phyloP scores from a whole-genome alignment of 495 filamentous ascomycete species.

The Trichoderma reesei region DNA sequence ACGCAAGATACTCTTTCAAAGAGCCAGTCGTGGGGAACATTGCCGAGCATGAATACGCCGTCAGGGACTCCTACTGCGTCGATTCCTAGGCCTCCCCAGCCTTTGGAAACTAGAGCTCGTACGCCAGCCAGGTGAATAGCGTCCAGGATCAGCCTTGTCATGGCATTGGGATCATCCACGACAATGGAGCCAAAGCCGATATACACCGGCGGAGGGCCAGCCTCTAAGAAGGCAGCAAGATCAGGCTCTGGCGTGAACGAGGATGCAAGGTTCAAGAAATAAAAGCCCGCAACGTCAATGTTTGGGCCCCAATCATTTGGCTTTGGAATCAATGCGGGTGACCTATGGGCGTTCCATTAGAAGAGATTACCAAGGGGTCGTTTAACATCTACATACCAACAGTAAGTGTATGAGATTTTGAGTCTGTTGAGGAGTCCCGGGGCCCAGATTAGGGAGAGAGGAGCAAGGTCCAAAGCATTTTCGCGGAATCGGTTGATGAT shows the following conservation, averaged over 20 bases:
- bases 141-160: slow-evolving; percentile 60
- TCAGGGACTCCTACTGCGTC: slow-evolving; percentile 51
- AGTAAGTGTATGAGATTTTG: slow-evolving; percentile 53
- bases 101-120: slow-evolving; percentile 67
- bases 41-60: slow-evolving; percentile 66
- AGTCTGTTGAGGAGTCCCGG: slow-evolving; percentile 51
- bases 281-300: slow-evolving; percentile 55
- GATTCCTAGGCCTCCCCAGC: slow-evolving; percentile 67
- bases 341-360: slow-evolving; percentile 16
- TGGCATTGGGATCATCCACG: slow-evolving; percentile 57
- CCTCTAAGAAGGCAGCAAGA: slow-evolving; percentile 45
- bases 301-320: slow-evolving; percentile 54
- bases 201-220: slow-evolving; percentile 61
- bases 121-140: slow-evolving; percentile 56
- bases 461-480: slow-evolving; percentile 49
- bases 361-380: background rate
- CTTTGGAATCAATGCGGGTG: slow-evolving; percentile 54
- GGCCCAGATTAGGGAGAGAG: slow-evolving; percentile 54
- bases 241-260: slow-evolving; percentile 46
- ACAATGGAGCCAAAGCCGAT: slow-evolving; percentile 80
- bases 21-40: slow-evolving; percentile 75
- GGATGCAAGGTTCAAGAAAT: slow-evolving; percentile 53
- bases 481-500: slow-evolving; percentile 55
- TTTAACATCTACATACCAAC: slow-evolving; percentile 32
- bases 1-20: slow-evolving; percentile 67